Base-by-base conservation (phyloP, 768 basidiomycete species). In the Amyloporia xantha region DNA sequence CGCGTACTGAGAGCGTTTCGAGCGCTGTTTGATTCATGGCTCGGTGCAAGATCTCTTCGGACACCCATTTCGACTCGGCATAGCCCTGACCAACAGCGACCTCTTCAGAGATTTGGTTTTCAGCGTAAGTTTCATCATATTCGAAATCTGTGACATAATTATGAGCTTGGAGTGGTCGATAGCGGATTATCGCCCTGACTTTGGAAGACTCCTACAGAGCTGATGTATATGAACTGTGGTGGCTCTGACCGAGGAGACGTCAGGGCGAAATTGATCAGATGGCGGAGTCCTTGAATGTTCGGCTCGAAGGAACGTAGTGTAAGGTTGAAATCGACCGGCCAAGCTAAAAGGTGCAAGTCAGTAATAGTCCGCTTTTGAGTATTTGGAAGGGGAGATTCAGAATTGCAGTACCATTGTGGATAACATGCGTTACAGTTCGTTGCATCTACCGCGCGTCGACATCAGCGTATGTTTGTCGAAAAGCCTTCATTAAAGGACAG, bases 41-140 rank as follows among this genome's bases (percentile, higher is more conserved):
- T 11, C 25, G 50, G 23, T 46, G 26, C 10, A 68, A 51, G 4
- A 67, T 40, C 9, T 48, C 23, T 36, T 64, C 61, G 4, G 57
- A 46, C 6, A 66, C 51, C 56, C 62, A 68, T 51, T 71, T 71
- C n/a, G 63, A 62, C 46, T 67, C 58, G 1, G 46, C 48, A 51
- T 70, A 70, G 1, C 68, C 68, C 9, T 40, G 46, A n/a, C 55
- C 64, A 7, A 57, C 36, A 0, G 61, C 58, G 15, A 15, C 9
- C 15, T 7, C 30, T 26, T 9, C 23, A 25, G 24, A 2, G 42
- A 27, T 26, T 28, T 33, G 30, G 9, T 15, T 33, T 15, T 33
- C n/a, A 2, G 44, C 30, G 30, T 15, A 15, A 33, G 30, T 15
- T 33, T 7, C 7, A 15, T 15, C 30, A 15, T 15, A 7, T 15